Evolutionary conservation across 768 basidiomycete species (phyloP), one percentile per base, ranked within the genome.

Genomic region (Suillus occidentalis): DNA sequence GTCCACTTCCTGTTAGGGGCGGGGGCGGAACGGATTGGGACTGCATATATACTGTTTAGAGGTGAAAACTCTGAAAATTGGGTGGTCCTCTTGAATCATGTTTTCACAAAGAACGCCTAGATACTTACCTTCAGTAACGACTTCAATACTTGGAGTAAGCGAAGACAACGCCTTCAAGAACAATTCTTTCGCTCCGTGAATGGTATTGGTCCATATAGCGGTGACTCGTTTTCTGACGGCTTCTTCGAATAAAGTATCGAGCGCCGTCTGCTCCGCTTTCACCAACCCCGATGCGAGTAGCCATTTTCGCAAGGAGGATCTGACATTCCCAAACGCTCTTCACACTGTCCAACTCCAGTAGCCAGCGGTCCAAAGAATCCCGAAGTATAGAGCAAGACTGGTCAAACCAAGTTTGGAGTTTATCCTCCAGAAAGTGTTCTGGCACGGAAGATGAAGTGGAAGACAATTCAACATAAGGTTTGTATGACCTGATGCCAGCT

Each of bases 381-480:
- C 79, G 78, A 55, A 91, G 77, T 57, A 73, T 80, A 50, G 78
- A 68, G 31, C 79, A 75, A 1, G 88, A 85, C 36, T 83, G 80
- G 40, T 74, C 70, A 72, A 92, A 88, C 93, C 94, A 96, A 43
- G 80, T 80, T 6, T 79, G 73, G 14, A 94, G 74, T 63, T 82
- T 85, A 20, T 79, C 73, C 22, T 73, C 67, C 57, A 91, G 77
- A 31, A 79, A 73, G 1, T 75, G 69, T 52, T 79, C 80, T 4
- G 84, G 74, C 28, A 89, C 75, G 3, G 80, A 79, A 20, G 87
- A 81, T 4, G 87, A 85, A 0, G 86, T 74, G 0, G 91, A 87
- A 10, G 82, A 78, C 7, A 89, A 77, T 70, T 95, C 90, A 66
- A 97, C 85, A 74, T 92, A 96, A 10, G 95, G 95, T 70, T 89